Percentiles rank a stretch among this genome's conserved stretches.
Conservation (phyloP, 2,329 filamentous ascomycete species). For the Ophiocordyceps camponoti-floridani region DNA sequence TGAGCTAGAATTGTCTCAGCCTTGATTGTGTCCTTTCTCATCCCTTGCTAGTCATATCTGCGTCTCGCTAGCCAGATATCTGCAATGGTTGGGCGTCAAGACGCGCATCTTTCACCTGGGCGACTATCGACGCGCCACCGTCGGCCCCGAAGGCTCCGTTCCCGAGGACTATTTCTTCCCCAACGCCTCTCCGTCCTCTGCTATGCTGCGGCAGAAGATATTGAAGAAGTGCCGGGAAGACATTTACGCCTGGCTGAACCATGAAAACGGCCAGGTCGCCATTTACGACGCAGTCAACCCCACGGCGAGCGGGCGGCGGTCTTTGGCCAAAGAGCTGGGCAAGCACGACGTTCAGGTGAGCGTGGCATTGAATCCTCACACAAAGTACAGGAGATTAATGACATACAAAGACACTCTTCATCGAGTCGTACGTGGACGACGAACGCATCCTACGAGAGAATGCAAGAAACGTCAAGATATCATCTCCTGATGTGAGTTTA, state of each 20-base stretch:
- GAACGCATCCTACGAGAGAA: conserved; percentile 91
- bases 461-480: conserved; percentile 93
- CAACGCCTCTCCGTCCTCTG: conserved; percentile 77
- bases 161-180: conserved; percentile 97
- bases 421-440: conserved; percentile 90
- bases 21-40: not conserved
- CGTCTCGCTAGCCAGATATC: conserved; percentile 83
- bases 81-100: conserved; percentile 95
- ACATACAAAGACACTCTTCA: conserved; percentile 66
- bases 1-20: conserved; percentile 22
- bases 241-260: conserved; percentile 88
- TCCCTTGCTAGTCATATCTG: conserved; percentile 58
- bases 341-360: conserved; percentile 83
- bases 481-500: conserved; percentile 66
- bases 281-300: conserved; percentile 98
- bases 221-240: conserved; percentile 94
- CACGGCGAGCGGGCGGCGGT: conserved; percentile 60
- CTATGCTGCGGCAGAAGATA: conserved; percentile 92
- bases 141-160: conserved; percentile 66
- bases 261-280: conserved; percentile 94
- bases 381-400: too few species aligned
- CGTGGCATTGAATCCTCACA: not conserved
- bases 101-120: conserved; percentile 95
- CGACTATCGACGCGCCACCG: conserved; percentile 84
- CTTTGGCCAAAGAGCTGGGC: conserved; percentile 88